phyloP scores from a whole-genome alignment of 345 rosid species.

The Tarenaya hassleriana region DNA sequence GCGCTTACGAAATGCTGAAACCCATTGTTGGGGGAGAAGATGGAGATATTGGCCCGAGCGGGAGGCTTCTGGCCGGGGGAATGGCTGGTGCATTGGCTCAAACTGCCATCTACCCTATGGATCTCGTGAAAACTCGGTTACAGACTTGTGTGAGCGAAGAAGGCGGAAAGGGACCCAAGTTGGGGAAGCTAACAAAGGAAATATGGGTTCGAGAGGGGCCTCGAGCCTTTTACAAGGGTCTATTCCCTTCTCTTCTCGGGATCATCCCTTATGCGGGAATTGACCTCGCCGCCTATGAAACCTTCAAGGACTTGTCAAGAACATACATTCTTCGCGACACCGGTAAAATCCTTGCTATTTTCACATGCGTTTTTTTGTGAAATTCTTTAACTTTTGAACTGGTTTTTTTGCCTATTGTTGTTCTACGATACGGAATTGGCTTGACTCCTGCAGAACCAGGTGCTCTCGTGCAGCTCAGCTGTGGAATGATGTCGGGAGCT shows the following conservation, averaged over 20 bases:
- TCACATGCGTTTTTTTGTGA: not conserved
- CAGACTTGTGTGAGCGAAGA: constrained; percentile 69
- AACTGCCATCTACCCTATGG: constrained; percentile 85
- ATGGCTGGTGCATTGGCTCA: constrained; percentile 95
- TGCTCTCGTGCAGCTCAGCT: constrained; percentile 77
- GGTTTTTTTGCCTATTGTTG: not conserved
- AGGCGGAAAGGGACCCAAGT: constrained; percentile 62
- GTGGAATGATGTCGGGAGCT: constrained; percentile 89
- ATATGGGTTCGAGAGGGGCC: constrained; percentile 93
- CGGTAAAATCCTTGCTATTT: constrained; percentile 36
- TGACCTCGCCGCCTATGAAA: constrained; percentile 92
- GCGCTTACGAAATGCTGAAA: constrained; percentile 80
- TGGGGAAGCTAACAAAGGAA: constrained; percentile 62
- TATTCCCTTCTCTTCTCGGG: constrained; percentile 94
- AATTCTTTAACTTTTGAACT: too few species aligned
- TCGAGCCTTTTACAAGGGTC: constrained; percentile 92
- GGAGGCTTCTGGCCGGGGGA: constrained; percentile 89
- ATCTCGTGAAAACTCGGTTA: constrained; percentile 96
- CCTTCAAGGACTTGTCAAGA: constrained; percentile 84
- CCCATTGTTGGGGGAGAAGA: constrained; percentile 49
- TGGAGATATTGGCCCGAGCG: constrained; percentile 66
- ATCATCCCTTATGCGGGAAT: constrained; percentile 96
- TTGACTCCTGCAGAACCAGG: constrained; percentile 61
- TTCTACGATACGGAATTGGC: constrained; percentile 7
- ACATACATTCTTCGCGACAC: constrained; percentile 62